Evolutionary conservation across 1,284 basidiomycete species (phyloP), one percentile per base, ranked within the genome.

Genomic region (Filobasidium uniguttulatum): DNA sequence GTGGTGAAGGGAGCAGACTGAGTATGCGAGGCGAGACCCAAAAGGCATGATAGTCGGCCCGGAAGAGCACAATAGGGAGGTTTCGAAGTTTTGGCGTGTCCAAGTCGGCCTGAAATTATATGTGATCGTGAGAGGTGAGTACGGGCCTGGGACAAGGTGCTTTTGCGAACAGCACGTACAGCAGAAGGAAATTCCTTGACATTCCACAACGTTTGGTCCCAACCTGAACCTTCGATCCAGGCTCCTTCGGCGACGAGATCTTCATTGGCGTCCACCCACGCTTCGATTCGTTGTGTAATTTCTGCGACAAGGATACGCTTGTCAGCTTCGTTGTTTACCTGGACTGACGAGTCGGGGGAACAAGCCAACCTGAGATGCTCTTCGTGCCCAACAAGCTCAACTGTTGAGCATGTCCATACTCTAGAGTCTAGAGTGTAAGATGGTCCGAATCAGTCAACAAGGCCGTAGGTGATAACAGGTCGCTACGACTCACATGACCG

Each of bases 161-260:
- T 25, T 53, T 4, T 17, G 65, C 78, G 46, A 57, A 87, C 87
- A 4, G 85, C 82, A 65, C 78, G 46, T 57, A 87, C 87, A 4
- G 85, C 82, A 22, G 77, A 82, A 1, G 90, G 89, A 60, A 89
- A 91, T 25, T 73, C 65, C 23, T 75, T 69, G 17, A 73, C 76
- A 1, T 74, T 54, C 64, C 68, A 77, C 3, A 65, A 56, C 4
- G 84, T 93, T 66, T 96, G 89, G 62, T 96, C 86, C 89, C 90
- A 96, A 5, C 89, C 90, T 71, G 83, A 78, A 3, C 87, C 90
- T 58, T 81, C 72, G 48, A 94, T 77, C 86, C 86, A 93, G 3
- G 66, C 71, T 3, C 74, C 72, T 5, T 80, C 73, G 1, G 71
- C 62, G 2, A 73, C 62, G n/a, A 81, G 61, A 40, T 78, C 75